Base-by-base conservation (phyloP, 2,329 filamentous ascomycete genomes). In the Pseudogymnoascus sp. region DNA sequence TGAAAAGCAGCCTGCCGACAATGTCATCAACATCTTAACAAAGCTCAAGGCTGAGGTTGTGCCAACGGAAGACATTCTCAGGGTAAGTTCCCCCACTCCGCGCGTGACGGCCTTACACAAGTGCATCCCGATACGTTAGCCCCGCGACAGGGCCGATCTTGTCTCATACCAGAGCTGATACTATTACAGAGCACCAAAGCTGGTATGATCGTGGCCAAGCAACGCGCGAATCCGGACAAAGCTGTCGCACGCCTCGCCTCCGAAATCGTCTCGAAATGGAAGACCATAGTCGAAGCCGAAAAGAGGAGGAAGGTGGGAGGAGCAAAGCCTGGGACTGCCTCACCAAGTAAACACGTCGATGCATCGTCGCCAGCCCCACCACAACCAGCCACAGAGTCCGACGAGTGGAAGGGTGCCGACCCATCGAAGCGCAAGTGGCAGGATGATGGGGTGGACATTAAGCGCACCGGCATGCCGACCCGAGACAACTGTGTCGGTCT, bases 401-500 rank as follows among this genome's bases (percentile, higher is more conserved):
- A 35, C 67, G 74, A 72, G 69, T 80, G 77, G 68, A 75, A 75
- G 6, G 88, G 83, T 75, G 79, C 81, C 65, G 82, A 89, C 68
- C 84, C 87, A 1, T 88, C 93, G 71, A 95, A 92, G 80, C 87
- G 95, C 69, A 91, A 85, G 69, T 90, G 88, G 79, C 88, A 88
- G 69, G 83, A 81, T n/a, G 95, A 97, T 74, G 87, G 88, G 41
- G 86, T 96, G 61, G 87, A 93, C 70, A 84, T 85, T 69, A 85
- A 88, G 67, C 84, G 91, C 61, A 97, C 92, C 14, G 86, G 86
- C 58, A 87, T 88, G 64, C 78, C 81, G 63, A 83, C 84, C 18
- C 89, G 95, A 64, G 90, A 97, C 78, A 88, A 86, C 72, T 96
- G 90, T 74, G 87, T 97, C 66, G 92, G 91, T 59, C 83, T 99